A percentile compares a stretch with the other conserved stretches of the same genome.
Conservation (phyloP, 2,329 filamentous ascomycete genomes). For the Aspergillus clavatus region DNA sequence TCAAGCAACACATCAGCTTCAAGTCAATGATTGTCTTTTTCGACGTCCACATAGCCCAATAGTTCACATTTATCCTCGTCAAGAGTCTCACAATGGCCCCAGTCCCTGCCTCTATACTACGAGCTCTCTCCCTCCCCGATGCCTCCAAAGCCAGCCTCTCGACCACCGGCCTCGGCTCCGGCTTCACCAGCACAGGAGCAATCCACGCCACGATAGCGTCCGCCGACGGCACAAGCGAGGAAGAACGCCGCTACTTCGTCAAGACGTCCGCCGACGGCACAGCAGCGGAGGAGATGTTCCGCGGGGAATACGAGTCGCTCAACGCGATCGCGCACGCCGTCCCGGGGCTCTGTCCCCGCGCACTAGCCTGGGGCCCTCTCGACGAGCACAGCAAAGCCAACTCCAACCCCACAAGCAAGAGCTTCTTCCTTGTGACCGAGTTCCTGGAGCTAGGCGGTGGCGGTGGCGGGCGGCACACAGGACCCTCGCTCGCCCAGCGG, state of each 20-base stretch:
- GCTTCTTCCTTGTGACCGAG: conserved; percentile 63
- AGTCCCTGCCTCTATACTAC: conserved; percentile 32
- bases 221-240: conserved; percentile 13
- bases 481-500: conserved; percentile 61
- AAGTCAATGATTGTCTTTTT: too few relatives aligned
- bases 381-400: conserved; percentile 23
- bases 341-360: conserved; percentile 69
- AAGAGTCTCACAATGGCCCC: conserved; percentile 22
- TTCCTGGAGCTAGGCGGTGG: conserved; percentile 64
- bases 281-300: conserved; percentile 36
- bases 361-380: conserved; percentile 65
- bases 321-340: conserved; percentile 72
- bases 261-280: conserved; percentile 34
- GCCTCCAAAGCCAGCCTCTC: conserved; percentile 33
- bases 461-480: conserved; percentile 48
- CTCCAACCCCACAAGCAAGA: too few relatives aligned
- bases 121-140: conserved; percentile 35
- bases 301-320: conserved; percentile 76
- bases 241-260: conserved; percentile 36
- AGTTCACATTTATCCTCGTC: too few relatives aligned
- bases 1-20: too few relatives aligned
- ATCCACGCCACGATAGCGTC: conserved; percentile 31
- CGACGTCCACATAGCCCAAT: too few relatives aligned
- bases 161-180: conserved; percentile 37
- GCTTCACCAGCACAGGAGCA: conserved; percentile 43